phyloP scores from a whole-genome alignment of 306 rosid genomes.

The Corylus heterophylla region DNA sequence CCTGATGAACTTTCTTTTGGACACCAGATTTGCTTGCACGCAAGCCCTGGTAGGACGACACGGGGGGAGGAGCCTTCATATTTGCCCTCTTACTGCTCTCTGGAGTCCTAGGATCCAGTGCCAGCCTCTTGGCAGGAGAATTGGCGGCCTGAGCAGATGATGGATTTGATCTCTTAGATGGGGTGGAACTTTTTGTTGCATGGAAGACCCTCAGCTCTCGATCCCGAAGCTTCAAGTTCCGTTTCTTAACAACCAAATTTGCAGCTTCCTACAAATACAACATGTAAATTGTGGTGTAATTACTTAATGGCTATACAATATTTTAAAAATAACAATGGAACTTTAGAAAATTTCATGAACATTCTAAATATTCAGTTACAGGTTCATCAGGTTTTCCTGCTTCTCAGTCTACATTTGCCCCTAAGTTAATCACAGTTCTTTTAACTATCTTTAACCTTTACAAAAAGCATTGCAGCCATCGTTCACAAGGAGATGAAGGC shows the following conservation, averaged over 20 bases:
- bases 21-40: conserved; percentile 69
- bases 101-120: conserved; percentile 38
- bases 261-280: conserved; percentile 74
- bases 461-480: not conserved
- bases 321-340: not conserved
- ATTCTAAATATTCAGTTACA: not conserved
- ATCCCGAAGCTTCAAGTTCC: conserved; percentile 68
- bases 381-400: not conserved
- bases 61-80: conserved; percentile 23
- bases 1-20: conserved; percentile 41
- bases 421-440: not conserved
- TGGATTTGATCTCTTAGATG: conserved; percentile 49
- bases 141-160: conserved; percentile 29
- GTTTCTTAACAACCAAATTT: conserved; percentile 48
- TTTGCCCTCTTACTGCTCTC: conserved; percentile 31
- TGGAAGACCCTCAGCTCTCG: conserved; percentile 63
- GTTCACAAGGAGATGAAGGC: not conserved
- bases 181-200: conserved; percentile 55
- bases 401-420: not conserved
- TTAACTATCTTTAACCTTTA: not conserved
- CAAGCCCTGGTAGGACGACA: conserved; percentile 83
- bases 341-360: not conserved
- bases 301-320: not conserved
- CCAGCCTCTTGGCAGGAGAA: conserved; percentile 55
- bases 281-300: not conserved